Base-by-base conservation (phyloP, 768 basidiomycete species). In the Suillus discolor region DNA sequence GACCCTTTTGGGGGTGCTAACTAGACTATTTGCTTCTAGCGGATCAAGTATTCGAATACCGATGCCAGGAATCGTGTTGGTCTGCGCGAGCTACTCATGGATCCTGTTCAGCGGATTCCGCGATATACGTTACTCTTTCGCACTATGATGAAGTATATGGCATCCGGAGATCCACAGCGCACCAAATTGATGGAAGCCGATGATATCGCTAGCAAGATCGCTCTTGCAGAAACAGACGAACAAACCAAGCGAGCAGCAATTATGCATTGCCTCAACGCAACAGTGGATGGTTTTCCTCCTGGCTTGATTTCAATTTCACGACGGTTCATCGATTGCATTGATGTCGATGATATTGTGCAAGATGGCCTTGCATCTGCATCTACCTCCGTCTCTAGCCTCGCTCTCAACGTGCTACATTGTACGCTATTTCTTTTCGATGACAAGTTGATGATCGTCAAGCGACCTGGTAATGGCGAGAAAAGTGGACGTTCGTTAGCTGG, bases 361-460 rank as follows among this genome's bases (percentile, higher is more conserved):
- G 90, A 90, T 62, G 75, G 81, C 3, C 70, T 71, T 5, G 63
- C 68, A 1, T 79, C 80, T 34, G 69, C 81, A 34, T 83, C 86
- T 60, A 82, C 84, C 20, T 77, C 74, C 11, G 71, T 83, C 41
- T 78, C 81, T 15, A 81, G 79, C 62, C 71, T 77, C 8, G 77
- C 81, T 2, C 71, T 78, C 1, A 83, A 79, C 2, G 80, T 84
- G 1, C 83, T 97, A 20, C 91, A 94, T 72, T 96, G 92, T 76
- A 93, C 92, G 3, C 79, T 99, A 36, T 92, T 99, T 75, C 82
- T 99, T 55, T 99, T 99, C 74, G 92, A 96, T 68, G 97, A 99
- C 78, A 94, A 94, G 72, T 81, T 99, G 25, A 84, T 99, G 74
- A 88, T 99, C 66, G 92, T 89, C 57, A 98, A 98, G 79, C 85